Evolutionary conservation across 495 filamentous ascomycete species (phyloP), one percentile per base, ranked within the genome.

Genomic region (Penicillium paradoxum): DNA sequence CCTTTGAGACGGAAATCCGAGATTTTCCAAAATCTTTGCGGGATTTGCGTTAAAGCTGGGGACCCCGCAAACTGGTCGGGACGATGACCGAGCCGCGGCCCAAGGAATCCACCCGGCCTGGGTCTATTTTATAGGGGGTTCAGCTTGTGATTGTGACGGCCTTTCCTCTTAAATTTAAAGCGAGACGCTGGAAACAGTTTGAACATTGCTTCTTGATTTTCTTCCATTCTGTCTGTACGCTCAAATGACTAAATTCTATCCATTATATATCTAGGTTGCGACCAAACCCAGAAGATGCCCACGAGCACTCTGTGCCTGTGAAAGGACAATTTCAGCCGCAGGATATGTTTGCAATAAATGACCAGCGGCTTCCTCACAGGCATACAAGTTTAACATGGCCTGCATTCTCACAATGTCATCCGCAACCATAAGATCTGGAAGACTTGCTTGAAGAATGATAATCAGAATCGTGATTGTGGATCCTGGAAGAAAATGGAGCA

Each of bases 291-390:
- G 8, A 10, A 51, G 39, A 34, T 51, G 38, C 1, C 49, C 49
- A 36, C 49, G 49, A 15, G 49, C 49, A 43, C 21, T 51, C 19
- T 51, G 49, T 3, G 39, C 49, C 27, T 43, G 38, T 0, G 49
- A 51, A 14, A 51, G 38, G 41, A 51, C 49, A 43, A 51, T 51
- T n/a, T 51, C 39, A 17, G 49, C 49, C 13, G 49, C 49, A 15
- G 49, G 49, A 36, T 51, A 51, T 34, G 49, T 51, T 33, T 51
- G 49, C 18, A 51, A 14, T 25, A 51, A 18, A 34, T 43, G 30
- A 1, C 49, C 37, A 21, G 49, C 49, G 7, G 49, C 49, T 43
- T 51, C 49, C 19, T 51, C 49, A 9, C 49, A 51, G 7, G 38
- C 29, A 13, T 51, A 51, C 19, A 51, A 18, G 30, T 51, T 51